Conservation (phyloP, 768 basidiomycete species). For the Leccinum uliginosum region DNA sequence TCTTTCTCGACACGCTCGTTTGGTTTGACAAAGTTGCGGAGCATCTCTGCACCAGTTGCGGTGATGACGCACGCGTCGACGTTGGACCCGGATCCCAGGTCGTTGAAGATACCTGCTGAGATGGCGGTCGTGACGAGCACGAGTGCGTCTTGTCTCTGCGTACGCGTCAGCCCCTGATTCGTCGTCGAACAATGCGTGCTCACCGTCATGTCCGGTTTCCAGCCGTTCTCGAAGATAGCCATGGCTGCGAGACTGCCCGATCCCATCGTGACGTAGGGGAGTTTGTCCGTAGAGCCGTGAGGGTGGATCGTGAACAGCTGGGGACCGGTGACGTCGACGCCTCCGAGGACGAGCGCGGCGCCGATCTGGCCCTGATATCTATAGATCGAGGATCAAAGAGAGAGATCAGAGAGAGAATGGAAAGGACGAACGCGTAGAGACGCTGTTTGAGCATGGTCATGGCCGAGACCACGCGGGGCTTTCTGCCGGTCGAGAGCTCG, state of each 20-base stretch:
- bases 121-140: constrained; percentile 81
- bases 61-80: constrained; percentile 97
- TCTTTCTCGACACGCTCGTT: constrained; percentile 82
- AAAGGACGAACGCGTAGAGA: constrained; percentile 67
- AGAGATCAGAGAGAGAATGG: background rate
- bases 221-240: constrained; percentile 92
- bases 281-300: constrained; percentile 96
- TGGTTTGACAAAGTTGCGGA: constrained; percentile 91
- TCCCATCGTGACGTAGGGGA: constrained; percentile 99
- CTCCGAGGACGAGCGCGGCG: constrained; percentile 93
- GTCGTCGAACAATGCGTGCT: constrained; percentile 16
- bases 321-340: constrained; percentile 90
- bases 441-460: constrained; percentile 99
- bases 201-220: constrained; percentile 80
- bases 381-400: background rate
- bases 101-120: constrained; percentile 97
- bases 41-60: constrained; percentile 79
- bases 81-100: constrained; percentile 98
- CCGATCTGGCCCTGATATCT: constrained; percentile 94
- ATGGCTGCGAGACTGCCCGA: constrained; percentile 95
- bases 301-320: constrained; percentile 96
- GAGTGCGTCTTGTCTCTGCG: constrained; percentile 76
- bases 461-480: constrained; percentile 91
- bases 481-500: constrained; percentile 82
- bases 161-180: constrained; percentile 1